A percentile compares a stretch with the other conserved stretches of the same genome.
Evolutionary conservation across 2,329 filamentous ascomycete species (phyloP).

Genomic region (Pezicula carpinea): DNA sequence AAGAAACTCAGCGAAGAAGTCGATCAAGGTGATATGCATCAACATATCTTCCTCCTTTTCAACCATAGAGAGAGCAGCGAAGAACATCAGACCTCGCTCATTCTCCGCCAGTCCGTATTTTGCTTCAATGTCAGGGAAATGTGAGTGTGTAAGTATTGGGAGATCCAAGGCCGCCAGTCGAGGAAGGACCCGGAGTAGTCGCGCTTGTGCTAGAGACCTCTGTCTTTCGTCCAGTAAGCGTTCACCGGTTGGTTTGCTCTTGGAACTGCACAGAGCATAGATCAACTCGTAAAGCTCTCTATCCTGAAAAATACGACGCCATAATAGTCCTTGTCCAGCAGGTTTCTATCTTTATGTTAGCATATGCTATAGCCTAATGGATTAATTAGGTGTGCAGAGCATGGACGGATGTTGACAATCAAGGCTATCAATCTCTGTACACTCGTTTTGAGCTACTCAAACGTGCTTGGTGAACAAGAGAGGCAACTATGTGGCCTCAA

Average conservation of each 20-base stretch:
- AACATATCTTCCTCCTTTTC: constrained; percentile 27
- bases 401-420: no score
- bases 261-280: constrained; percentile 32
- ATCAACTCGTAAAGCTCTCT: constrained; percentile 41
- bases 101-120: constrained; percentile 13
- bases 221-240: constrained; percentile 26
- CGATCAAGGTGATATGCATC: constrained; percentile 29
- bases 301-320: constrained; percentile 47
- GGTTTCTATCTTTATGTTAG: constrained; percentile 17
- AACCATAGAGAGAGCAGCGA: constrained; percentile 28
- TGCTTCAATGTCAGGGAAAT: constrained; percentile 24
- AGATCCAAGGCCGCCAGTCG: constrained; percentile 25
- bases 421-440: no score
- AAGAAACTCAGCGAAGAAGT: constrained; percentile 28
- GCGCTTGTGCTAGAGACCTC: constrained; percentile 29
- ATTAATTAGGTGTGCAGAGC: no score
- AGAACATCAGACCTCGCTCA: constrained; percentile 24
- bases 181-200: constrained; percentile 28
- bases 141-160: constrained; percentile 18
- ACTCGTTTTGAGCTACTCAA: no score
- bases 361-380: no score
- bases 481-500: no score
- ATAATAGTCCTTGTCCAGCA: constrained; percentile 48
- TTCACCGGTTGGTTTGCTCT: constrained; percentile 14
- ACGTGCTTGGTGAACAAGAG: no score